Evolutionary conservation across 805 yeast species (phyloP).

Genomic region (Kazachstania psychrophila): DNA sequence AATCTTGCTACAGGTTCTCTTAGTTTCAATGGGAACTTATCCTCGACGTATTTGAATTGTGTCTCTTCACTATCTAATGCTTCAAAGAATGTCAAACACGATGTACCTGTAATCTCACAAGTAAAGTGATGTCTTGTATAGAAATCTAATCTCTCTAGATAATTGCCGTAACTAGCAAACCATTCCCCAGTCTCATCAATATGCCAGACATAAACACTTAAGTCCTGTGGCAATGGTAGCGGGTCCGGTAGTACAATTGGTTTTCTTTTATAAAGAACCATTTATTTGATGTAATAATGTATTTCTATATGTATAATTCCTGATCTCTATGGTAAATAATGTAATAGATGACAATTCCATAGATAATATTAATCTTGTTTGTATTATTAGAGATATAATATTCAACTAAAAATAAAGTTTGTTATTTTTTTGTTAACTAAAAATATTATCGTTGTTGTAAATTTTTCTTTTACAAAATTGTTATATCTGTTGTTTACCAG

Average conservation of each 20-base stretch:
- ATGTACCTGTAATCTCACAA: slow-evolving; percentile 92
- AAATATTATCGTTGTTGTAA: no score
- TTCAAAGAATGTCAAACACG: slow-evolving; percentile 83
- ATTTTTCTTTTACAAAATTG: no score
- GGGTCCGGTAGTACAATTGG: slow-evolving; percentile 54
- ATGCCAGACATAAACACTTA: slow-evolving; percentile 61
- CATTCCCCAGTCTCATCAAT: slow-evolving; percentile 85
- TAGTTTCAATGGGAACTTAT: slow-evolving; percentile 79
- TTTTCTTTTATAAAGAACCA: slow-evolving; percentile 73
- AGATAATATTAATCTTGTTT: no score
- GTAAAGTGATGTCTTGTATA: slow-evolving; percentile 72
- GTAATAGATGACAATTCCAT: no score
- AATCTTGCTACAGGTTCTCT: slow-evolving; percentile 85
- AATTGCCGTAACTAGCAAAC: slow-evolving; percentile 70
- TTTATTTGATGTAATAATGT: no score
- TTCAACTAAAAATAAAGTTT: no score
- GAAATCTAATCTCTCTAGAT: slow-evolving; percentile 61
- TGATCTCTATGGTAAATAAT: no score
- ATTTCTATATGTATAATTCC: no score
- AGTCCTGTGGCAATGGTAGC: slow-evolving; percentile 46
- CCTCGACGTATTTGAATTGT: slow-evolving; percentile 58
- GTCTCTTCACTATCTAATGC: slow-evolving; percentile 70
- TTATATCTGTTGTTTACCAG: no score
- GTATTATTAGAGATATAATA: no score
- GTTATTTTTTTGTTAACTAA: no score